These are phyloP conservation scores for Populus nigra DNA, from an alignment of 345 rosid species.

Conservation along the genomic window DNA sequence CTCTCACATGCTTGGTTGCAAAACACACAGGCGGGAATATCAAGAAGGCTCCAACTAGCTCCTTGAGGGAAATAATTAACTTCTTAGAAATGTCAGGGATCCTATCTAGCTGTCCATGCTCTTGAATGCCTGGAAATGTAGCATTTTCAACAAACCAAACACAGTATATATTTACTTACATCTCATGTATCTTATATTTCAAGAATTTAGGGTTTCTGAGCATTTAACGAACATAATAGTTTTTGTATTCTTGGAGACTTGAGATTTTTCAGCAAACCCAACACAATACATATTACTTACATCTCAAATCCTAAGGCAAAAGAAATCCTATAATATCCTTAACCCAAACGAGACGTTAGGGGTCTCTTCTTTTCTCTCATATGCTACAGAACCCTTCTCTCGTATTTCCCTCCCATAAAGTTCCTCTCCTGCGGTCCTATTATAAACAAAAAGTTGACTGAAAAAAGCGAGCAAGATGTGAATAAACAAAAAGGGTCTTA, in stretches of 20 bases:
- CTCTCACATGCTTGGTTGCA: too few relatives aligned
- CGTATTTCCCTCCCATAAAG: conserved; percentile 11
- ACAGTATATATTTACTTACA: too few relatives aligned
- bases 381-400: not conserved
- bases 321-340: too few relatives aligned
- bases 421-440: not conserved
- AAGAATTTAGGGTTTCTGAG: not conserved
- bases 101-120: not conserved
- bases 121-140: not conserved
- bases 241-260: too few relatives aligned
- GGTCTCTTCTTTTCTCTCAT: not conserved
- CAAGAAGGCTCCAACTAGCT: too few relatives aligned
- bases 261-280: too few relatives aligned
- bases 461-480: not conserved
- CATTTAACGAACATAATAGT: too few relatives aligned
- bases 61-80: too few relatives aligned
- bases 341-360: too few relatives aligned
- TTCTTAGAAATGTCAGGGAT: not conserved
- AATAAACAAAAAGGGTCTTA: not conserved
- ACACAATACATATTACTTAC: not conserved
- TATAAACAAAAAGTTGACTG: not conserved
- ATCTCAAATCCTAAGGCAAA: not conserved
- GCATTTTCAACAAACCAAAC: not conserved
- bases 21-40: too few relatives aligned
- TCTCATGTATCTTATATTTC: not conserved